Percentiles rank a stretch among this genome's conserved stretches.
phyloP scores from a whole-genome alignment of 2,329 filamentous ascomycete genomes.

The Moelleriella libera region DNA sequence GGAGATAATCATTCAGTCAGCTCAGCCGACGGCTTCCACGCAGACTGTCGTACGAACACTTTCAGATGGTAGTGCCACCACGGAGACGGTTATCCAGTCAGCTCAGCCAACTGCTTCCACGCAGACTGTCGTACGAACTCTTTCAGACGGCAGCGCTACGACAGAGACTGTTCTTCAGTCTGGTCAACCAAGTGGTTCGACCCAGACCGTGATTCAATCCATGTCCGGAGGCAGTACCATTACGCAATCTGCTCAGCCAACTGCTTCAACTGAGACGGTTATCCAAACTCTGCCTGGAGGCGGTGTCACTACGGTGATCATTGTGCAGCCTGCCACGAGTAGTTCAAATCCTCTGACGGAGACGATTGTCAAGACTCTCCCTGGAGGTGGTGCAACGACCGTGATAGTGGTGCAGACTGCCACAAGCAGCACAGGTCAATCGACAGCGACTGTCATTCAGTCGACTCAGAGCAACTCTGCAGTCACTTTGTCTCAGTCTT shows the following conservation, averaged over 20 bases:
- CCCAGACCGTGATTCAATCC: not conserved
- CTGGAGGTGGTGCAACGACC: not conserved
- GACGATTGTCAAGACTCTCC: not conserved
- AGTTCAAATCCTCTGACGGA: not conserved
- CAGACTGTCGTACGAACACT: too few species aligned
- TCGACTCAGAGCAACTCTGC: not conserved
- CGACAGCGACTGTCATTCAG: not conserved
- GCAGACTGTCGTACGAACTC: not conserved
- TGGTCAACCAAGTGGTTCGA: not conserved
- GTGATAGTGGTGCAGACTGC: not conserved
- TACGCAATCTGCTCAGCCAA: not conserved
- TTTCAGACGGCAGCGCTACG: not conserved
- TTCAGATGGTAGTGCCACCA: not conserved
- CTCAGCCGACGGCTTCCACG: not conserved
- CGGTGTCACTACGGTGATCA: not conserved
- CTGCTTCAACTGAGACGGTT: not conserved
- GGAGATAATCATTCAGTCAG: not conserved
- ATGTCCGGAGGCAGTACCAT: not conserved
- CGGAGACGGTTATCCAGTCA: not conserved
- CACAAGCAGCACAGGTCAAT: not conserved
- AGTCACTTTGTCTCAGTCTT: not conserved
- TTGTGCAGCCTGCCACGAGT: not conserved
- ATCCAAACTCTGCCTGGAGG: not conserved
- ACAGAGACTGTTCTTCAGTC: not conserved
- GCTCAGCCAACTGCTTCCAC: not conserved